These are phyloP conservation scores for Aspergillus conjunctus DNA, from an alignment of 495 filamentous ascomycete genomes.

Conservation along the genomic window DNA sequence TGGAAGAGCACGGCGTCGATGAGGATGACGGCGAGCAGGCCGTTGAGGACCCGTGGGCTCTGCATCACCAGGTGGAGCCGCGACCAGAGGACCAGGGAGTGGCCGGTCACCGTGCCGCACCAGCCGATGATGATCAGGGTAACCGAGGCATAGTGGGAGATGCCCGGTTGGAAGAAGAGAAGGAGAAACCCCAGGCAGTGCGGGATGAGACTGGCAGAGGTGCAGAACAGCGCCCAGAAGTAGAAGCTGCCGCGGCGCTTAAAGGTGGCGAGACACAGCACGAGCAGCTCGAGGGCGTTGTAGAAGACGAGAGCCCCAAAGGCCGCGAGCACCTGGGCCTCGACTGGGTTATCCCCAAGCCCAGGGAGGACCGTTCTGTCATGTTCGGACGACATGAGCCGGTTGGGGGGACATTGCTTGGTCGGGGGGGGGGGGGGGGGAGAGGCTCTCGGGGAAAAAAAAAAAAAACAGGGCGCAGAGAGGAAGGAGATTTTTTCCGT, in stretches of 20 bases:
- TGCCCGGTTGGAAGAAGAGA: slow-evolving; percentile 42
- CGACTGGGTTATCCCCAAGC: slow-evolving; percentile 9
- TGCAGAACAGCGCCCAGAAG: slow-evolving; percentile 54
- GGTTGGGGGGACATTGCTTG: slow-evolving; percentile 6
- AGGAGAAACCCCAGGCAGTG: slow-evolving; percentile 48
- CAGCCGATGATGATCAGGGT: slow-evolving; percentile 47
- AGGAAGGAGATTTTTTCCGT: background rate
- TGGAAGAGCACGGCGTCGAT: slow-evolving; percentile 48
- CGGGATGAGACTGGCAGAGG: slow-evolving; percentile 41
- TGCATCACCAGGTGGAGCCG: slow-evolving; percentile 50
- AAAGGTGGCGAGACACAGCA: slow-evolving; percentile 51
- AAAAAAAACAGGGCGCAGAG: background rate
- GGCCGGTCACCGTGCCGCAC: slow-evolving; percentile 51
- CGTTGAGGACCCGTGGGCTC: slow-evolving; percentile 37
- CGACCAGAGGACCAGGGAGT: slow-evolving; percentile 53
- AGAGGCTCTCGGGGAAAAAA: background rate
- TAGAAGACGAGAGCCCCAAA: slow-evolving; percentile 50
- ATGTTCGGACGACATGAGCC: background rate
- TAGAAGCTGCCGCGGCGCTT: slow-evolving; percentile 49
- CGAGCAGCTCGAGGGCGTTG: slow-evolving; percentile 49
- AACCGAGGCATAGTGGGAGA: slow-evolving; percentile 36
- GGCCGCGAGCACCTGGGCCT: slow-evolving; percentile 31
- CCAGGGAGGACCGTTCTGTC: slow-evolving; percentile 7
- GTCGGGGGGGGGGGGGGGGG: background rate
- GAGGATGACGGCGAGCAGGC: slow-evolving; percentile 46